Base-by-base conservation (phyloP, 345 rosid genomes). In the Eucalyptus sideroxylon region DNA sequence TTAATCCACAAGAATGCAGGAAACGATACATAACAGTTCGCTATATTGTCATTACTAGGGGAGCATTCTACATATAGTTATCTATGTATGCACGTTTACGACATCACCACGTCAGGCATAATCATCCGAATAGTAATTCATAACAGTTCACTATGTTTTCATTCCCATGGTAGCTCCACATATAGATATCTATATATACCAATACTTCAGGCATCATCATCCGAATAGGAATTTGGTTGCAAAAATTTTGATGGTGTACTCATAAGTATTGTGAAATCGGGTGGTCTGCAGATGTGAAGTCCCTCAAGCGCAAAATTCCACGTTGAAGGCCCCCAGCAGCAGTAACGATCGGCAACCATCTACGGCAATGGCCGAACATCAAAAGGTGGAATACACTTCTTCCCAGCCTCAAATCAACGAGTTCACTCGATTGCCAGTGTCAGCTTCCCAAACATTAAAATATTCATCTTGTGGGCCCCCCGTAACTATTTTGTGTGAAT, bases 311-410 rank as follows among this genome's bases (percentile, higher is more conserved):
- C 19, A 93, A 10, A 26, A 56, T 51, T 60, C 91, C 90, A 44
- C 10, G 14, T 50, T 53, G 91, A 45, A 34, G 89, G 47, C 89
- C 90, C 49, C 19, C 31, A 77, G 92, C n/a, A 40, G 93, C 91
- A 12, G 94, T 91, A 72, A 89, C 92, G 13, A 95, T 91, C 88
- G 91, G 24, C 91, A 91, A 17, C 91, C 95, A 44, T 92, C 88
- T 21, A 92, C 93, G 30, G 96, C 95, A 89, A 93, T 91, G 86
- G 94, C 95, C 65, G 94, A 90, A 89, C 94, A 96, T 16, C 93
- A 89, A 16, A 85, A 45, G 55, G 17, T n/a, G 67, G 50, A 16
- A 34, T 40, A 51, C 67, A 72, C 89, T 12, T 34, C 93, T 87
- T 91, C 92, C 2, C 88, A 47, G 62, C 47, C 83, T 56, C 88